These are phyloP conservation scores for Phytophthora sp. DNA, from an alignment of 352 stramenopile genomes.

Conservation along the genomic window DNA sequence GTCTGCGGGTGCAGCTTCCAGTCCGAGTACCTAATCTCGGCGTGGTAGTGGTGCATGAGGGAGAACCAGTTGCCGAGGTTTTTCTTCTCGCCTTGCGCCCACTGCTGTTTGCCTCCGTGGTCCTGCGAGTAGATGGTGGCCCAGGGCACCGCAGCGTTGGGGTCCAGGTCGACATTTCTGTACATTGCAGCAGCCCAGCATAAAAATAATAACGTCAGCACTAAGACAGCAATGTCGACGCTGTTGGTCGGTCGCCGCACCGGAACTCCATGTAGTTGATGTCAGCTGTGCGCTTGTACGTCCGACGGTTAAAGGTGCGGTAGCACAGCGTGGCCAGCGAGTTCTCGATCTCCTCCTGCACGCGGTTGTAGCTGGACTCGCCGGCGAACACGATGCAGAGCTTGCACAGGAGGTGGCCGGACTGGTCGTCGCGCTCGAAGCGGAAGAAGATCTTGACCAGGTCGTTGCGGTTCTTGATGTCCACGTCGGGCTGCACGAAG, in stretches of 20 bases:
- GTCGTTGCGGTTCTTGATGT: slow-evolving; percentile 83
- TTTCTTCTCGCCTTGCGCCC: slow-evolving; percentile 85
- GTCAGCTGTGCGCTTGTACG: slow-evolving; percentile 88
- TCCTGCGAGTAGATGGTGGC: slow-evolving; percentile 72
- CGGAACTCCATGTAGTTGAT: slow-evolving; percentile 91
- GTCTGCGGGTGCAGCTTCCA: slow-evolving; percentile 54
- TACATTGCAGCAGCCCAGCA: background rate
- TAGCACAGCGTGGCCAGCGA: slow-evolving; percentile 78
- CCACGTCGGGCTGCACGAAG: slow-evolving; percentile 84
- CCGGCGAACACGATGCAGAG: slow-evolving; percentile 85
- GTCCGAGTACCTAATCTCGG: slow-evolving; percentile 50
- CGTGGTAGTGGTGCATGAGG: slow-evolving; percentile 88
- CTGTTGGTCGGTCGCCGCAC: slow-evolving; percentile 19
- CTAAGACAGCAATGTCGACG: background rate
- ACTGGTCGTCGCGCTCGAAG: slow-evolving; percentile 72
- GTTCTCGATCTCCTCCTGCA: slow-evolving; percentile 76
- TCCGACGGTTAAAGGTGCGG: slow-evolving; percentile 85
- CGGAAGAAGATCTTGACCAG: slow-evolving; percentile 85
- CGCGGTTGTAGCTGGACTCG: slow-evolving; percentile 87
- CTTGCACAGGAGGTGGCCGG: slow-evolving; percentile 62
- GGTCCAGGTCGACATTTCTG: slow-evolving; percentile 71
- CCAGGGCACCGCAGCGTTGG: slow-evolving; percentile 53
- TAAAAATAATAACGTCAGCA: background rate
- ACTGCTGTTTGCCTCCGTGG: slow-evolving; percentile 78
- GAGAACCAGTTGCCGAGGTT: slow-evolving; percentile 88